Base-by-base conservation (phyloP, 768 basidiomycete genomes). In the Epithele typhae region DNA sequence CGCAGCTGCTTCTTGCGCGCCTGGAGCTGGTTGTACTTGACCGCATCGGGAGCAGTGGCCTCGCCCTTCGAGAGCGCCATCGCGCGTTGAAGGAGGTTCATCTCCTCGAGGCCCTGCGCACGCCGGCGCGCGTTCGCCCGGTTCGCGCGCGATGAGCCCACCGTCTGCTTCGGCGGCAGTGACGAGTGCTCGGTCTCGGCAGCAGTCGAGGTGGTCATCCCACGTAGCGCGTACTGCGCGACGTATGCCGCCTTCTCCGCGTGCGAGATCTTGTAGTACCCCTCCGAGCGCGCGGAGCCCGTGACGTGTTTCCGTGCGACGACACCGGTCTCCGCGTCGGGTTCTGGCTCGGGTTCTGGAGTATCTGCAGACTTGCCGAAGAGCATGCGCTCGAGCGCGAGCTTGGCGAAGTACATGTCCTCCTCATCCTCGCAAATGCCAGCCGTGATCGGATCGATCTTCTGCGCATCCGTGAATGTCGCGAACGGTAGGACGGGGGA, bases 1-100 rank as follows among this genome's bases (percentile, higher is more conserved):
- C 92, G 84, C 27, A 99, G 77, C 58, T 95, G 93, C 71, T 99
- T 99, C 81, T 98, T 98, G 53, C 96, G 73, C 27, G 94, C 92
- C 67, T 96, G 91, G 19, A 99, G 78, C 70, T 98, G 96, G 65
- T 98, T 98, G 74, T 98, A 98, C 73, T 96, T 95, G 75, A 96
- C 87, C n/a, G 88, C 64, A 63, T 90, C 79, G 42, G 72, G 79
- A 19, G 82, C 78, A 3, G 80, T 78, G 3, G 79, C 79, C 67
- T 88, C 86, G 53, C 84, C 75, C 67, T 84, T 86, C 45, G 82
- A 87, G 50, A 89, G 62, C 19, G 81, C 84, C 40, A 84, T 83
- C 18, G 83, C 86, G 22, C 79, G 77, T 62, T 94, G 87, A 40
- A 95, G 83, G 62, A 92, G 84, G 59, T 94, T 91, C 70, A 95